Evolutionary conservation across 2,329 filamentous ascomycete species (phyloP), one percentile per base, ranked within the genome.

Genomic region (Trichoderma citrinoviride): DNA sequence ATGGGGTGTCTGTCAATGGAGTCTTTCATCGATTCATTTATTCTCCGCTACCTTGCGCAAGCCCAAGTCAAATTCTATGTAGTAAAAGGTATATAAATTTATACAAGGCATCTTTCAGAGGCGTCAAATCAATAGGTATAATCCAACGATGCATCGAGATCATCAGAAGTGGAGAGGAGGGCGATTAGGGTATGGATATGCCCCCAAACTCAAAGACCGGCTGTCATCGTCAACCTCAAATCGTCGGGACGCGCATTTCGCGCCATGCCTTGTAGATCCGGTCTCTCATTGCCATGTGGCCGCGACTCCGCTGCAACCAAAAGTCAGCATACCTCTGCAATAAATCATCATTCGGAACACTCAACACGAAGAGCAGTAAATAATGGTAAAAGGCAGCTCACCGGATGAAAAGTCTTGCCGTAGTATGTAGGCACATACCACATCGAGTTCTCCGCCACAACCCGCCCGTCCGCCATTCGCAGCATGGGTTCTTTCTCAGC

Each of bases 391-490:
- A 25, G 27, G 14, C 55, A n/a, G 10, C 73, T 33, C 33, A 77
- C 75, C 49, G 80, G 79, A 69, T 82, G 78, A 68, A 81, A 81
- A 0, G 77, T 80, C 70, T 80, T 80, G 49, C 77, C 80, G 60
- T 80, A 81, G 64, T 77, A 81, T 33, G 78, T 79, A 15, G 80
- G 79, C n/a, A 80, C 78, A 69, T 79, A 78, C 79, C 79, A 80
- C 77, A 79, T 80, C 3, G 76, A 77, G 50, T 76, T 76, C 60
- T 74, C 64, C 7, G 69, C 65, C 27, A 68, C 65, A 3, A 75
- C 25, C 14, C 72, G 67, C 1, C 70, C 72, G 8, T 70, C 65
- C 3, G 74, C 73, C 49, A 67, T 70, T 50, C 71, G 72, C 46
- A 81, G 71, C 3, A 68, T 71, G 3, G 78, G 76, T 58, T 81